Percentiles rank a stretch among this genome's conserved stretches.
Evolutionary conservation across 495 filamentous ascomycete species (phyloP).

Genomic region (Tuber brumale): DNA sequence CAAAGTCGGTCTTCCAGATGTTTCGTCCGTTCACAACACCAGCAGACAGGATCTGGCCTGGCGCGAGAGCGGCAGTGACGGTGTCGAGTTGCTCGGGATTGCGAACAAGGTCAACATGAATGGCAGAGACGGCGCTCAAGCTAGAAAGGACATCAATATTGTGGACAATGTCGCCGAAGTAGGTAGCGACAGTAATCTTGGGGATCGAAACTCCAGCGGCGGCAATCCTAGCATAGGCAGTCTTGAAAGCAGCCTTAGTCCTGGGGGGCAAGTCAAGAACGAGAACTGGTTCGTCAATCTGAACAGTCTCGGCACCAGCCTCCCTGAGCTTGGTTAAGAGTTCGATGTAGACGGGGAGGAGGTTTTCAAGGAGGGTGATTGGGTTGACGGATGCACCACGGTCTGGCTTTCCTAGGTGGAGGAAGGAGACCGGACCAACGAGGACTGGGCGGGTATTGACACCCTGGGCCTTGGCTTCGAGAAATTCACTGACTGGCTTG

Average conservation of each 20-base stretch:
- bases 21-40: slow-evolving; percentile 98
- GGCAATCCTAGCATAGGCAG: slow-evolving; percentile 81
- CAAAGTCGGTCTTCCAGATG: slow-evolving; percentile 99
- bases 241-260: slow-evolving; percentile 95
- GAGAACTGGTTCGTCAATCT: slow-evolving; percentile 95
- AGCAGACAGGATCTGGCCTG: slow-evolving; percentile 79
- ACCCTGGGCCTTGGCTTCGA: slow-evolving; percentile 94
- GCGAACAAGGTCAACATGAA: slow-evolving; percentile 94
- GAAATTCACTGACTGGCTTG: slow-evolving; percentile 89
- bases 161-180: slow-evolving; percentile 99
- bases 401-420: slow-evolving; percentile 92
- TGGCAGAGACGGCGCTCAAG: slow-evolving; percentile 62
- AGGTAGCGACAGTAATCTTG: slow-evolving; percentile 79
- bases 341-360: slow-evolving; percentile 87
- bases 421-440: slow-evolving; percentile 92
- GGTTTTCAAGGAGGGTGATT: slow-evolving; percentile 83
- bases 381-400: slow-evolving; percentile 84
- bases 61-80: slow-evolving; percentile 67
- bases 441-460: slow-evolving; percentile 88
- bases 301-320: slow-evolving; percentile 87
- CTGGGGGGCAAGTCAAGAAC: slow-evolving; percentile 83
- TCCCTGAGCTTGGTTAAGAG: slow-evolving; percentile 85
- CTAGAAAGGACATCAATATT: slow-evolving; percentile 80
- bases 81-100: slow-evolving; percentile 91
- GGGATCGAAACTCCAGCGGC: slow-evolving; percentile 69